phyloP scores from a whole-genome alignment of 176 grass and related monocot species.

The Pontederia crassipes region DNA sequence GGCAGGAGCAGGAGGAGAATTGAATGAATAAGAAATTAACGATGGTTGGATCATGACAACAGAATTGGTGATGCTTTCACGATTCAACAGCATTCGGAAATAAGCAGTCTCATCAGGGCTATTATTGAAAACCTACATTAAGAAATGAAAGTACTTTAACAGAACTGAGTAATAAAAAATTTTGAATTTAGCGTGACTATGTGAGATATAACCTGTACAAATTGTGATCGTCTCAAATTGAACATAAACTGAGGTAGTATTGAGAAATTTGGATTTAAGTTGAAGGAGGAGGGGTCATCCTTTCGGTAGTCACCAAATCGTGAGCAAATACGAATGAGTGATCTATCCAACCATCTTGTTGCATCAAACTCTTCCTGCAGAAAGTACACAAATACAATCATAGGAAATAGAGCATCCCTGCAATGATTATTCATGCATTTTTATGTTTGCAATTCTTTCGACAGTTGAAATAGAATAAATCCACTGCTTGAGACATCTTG shows the following conservation, averaged over 20 bases:
- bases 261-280: conserved; percentile 79
- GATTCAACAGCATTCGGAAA: conserved; percentile 72
- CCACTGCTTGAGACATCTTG: too few relatives aligned
- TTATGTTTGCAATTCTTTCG: not conserved
- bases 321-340: conserved; percentile 76
- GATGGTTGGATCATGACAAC: conserved; percentile 89
- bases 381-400: conserved; percentile 3
- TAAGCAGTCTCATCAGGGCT: conserved; percentile 83
- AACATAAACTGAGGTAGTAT: conserved; percentile 95
- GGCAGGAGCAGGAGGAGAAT: conserved; percentile 47
- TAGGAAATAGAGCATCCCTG: not conserved
- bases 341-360: conserved; percentile 87
- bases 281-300: conserved; percentile 83
- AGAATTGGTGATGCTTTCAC: conserved; percentile 56
- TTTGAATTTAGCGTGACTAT: not conserved
- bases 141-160: conserved; percentile 24
- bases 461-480: too few relatives aligned
- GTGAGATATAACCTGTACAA: conserved; percentile 56
- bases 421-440: too few relatives aligned
- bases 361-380: conserved; percentile 82
- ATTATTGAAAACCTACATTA: conserved; percentile 70
- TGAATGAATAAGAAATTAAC: conserved; percentile 72
- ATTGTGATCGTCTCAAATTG: conserved; percentile 84
- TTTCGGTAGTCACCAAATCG: conserved; percentile 93
- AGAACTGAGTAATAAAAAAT: not conserved